Percentiles rank a stretch among this genome's conserved stretches.
These are phyloP conservation scores for Septoria linicola DNA, from an alignment of 2,329 filamentous ascomycete species.

Conservation along the genomic window DNA sequence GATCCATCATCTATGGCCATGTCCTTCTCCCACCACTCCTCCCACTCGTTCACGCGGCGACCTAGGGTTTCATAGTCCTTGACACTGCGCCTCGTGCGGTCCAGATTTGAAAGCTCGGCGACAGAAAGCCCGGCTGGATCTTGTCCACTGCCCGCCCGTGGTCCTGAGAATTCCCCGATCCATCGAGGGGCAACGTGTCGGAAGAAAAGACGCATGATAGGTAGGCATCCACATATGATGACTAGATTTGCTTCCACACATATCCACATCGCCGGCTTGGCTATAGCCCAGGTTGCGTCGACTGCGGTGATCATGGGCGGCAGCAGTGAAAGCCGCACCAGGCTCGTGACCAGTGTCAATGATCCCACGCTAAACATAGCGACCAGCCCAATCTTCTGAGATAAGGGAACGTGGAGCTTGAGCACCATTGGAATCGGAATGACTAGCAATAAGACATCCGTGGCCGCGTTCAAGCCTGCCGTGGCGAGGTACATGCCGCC, in stretches of 20 bases:
- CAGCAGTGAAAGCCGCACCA: slow-evolving; percentile 17
- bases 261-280: slow-evolving; percentile 21
- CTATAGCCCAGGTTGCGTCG: slow-evolving; percentile 15
- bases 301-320: slow-evolving; percentile 12
- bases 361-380: slow-evolving; percentile 19
- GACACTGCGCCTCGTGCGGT: not conserved
- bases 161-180: slow-evolving; percentile 13
- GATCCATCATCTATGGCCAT: not conserved
- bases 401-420: slow-evolving; percentile 5
- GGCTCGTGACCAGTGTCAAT: slow-evolving; percentile 14
- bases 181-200: slow-evolving; percentile 19
- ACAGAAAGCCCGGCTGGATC: not conserved
- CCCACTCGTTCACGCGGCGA: slow-evolving; percentile 15
- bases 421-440: slow-evolving; percentile 12
- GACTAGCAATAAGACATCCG: slow-evolving; percentile 18
- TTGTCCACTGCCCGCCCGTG: not conserved
- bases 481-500: slow-evolving; percentile 16
- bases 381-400: slow-evolving; percentile 19
- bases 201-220: slow-evolving; percentile 19
- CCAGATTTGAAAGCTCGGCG: slow-evolving; percentile 21
- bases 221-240: slow-evolving; percentile 22
- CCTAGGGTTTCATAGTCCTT: too few species aligned
- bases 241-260: slow-evolving; percentile 22
- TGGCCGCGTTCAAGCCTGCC: slow-evolving; percentile 18
- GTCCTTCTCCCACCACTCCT: slow-evolving; percentile 20